Conservation (phyloP, 1,139 yeast species). For the Geotrichum aggregatum region DNA sequence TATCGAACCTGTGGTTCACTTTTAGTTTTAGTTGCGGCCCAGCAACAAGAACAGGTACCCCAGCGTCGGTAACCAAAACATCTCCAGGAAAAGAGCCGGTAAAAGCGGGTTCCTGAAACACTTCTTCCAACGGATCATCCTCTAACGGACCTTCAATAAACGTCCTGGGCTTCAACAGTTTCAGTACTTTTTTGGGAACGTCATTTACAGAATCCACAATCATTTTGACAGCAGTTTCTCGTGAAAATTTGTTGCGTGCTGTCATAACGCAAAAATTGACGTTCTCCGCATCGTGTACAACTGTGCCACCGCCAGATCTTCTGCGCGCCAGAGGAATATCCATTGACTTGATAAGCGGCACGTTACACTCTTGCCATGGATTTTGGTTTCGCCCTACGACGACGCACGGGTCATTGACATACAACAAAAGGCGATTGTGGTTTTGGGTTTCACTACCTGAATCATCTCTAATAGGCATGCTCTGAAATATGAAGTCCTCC, state of each 20-base stretch:
- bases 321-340: constrained; percentile 69
- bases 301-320: constrained; percentile 92
- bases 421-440: constrained; percentile 57
- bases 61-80: background rate
- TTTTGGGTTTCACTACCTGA: background rate
- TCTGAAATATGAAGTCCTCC: constrained; percentile 69
- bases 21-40: constrained; percentile 38
- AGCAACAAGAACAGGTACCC: constrained; percentile 12
- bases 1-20: constrained; percentile 75
- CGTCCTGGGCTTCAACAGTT: constrained; percentile 4
- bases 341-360: constrained; percentile 51
- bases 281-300: constrained; percentile 90
- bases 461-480: constrained; percentile 46
- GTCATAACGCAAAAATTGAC: constrained; percentile 80
- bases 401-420: constrained; percentile 75
- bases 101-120: background rate
- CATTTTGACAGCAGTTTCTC: constrained; percentile 55
- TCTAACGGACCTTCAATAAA: too few relatives aligned
- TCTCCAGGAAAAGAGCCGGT: background rate
- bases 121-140: too few relatives aligned
- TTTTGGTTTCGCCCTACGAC: constrained; percentile 94
- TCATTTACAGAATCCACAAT: constrained; percentile 51
- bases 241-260: constrained; percentile 39
- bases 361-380: constrained; percentile 81
- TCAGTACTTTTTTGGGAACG: constrained; percentile 20